Base-by-base conservation (phyloP, 2,329 filamentous ascomycete species). In the Arthrobotrys sphaeroides region DNA sequence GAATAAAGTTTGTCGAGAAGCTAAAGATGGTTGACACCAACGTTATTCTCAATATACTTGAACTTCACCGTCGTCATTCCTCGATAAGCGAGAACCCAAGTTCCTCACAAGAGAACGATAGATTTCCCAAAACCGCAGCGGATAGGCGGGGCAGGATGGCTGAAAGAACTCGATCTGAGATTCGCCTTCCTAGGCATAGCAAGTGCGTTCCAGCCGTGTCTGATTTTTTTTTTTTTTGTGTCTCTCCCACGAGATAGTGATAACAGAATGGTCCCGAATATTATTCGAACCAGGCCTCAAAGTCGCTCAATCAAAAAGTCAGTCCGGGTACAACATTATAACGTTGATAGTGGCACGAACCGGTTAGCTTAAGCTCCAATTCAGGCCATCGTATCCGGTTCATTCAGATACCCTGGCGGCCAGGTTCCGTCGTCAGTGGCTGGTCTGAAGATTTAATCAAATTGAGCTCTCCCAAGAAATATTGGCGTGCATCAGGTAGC, bases 131-230 rank as follows among this genome's bases (percentile, higher is more conserved):
- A n/a, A 61, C 13, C 16, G 45, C 53, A 59, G 57, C 72, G 72
- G 72, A 75, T 75, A 65, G 47, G 60, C 72, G 72, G 72, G 72
- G 69, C 72, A 64, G 69, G 61, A 64, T 69, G 64, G 72, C 72
- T 69, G 72, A 75, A 75, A 51, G 65, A 38, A 59, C 72, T 69
- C 51, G 69, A 33, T 67, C 24, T 51, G 57, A 24, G 18, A 24
- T 55, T 55, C 51, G 51, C 49, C 61, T 66, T 57, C 16, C 20
- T 36, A 40, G 38, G 60, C 26, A 43, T 31, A 38, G 40, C 40
- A 38, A 36, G 51, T 70, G 66, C 43, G n/a, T 47, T n/a, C n/a
- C n/a, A n/a, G n/a, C n/a, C n/a, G n/a, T n/a, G n/a, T n/a, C n/a
- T n/a, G n/a, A n/a, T n/a, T n/a, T n/a, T n/a, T n/a, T n/a, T n/a